Conservation (phyloP, 495 filamentous ascomycete genomes). For the Podospora comata region DNA sequence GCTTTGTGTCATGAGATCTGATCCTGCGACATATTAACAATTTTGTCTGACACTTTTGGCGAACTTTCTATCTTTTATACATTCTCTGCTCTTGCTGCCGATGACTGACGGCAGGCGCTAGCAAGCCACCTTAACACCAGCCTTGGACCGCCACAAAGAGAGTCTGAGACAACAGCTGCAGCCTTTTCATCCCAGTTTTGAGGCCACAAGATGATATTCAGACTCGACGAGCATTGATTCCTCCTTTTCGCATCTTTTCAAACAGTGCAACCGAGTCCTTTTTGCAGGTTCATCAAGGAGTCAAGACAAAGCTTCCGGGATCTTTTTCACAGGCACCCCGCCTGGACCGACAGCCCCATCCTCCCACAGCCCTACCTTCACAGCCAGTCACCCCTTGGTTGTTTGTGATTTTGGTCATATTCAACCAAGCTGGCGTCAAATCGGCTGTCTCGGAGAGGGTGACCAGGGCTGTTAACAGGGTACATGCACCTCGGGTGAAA, state of each 20-base stretch:
- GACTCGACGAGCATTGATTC: background rate
- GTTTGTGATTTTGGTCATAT: background rate
- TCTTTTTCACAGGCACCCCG: background rate
- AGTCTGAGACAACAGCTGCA: background rate
- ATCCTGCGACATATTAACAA: background rate
- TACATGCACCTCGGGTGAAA: constrained; percentile 7
- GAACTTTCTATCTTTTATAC: background rate
- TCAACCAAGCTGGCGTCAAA: background rate
- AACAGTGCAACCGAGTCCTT: background rate
- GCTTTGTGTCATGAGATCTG: background rate
- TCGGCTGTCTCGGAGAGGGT: background rate
- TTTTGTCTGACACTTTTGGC: background rate
- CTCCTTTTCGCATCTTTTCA: background rate
- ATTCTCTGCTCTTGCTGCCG: background rate
- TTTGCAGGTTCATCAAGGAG: background rate
- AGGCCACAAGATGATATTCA: background rate
- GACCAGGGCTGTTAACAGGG: constrained; percentile 18
- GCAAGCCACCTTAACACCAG: background rate
- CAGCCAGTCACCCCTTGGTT: background rate
- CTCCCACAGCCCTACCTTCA: background rate
- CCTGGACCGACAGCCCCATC: background rate
- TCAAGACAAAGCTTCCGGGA: background rate
- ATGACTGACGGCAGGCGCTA: background rate
- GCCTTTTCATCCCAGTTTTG: background rate
- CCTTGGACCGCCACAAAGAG: background rate